Conservation (phyloP, 495 filamentous ascomycete species). For the Xylaria telfairii region DNA sequence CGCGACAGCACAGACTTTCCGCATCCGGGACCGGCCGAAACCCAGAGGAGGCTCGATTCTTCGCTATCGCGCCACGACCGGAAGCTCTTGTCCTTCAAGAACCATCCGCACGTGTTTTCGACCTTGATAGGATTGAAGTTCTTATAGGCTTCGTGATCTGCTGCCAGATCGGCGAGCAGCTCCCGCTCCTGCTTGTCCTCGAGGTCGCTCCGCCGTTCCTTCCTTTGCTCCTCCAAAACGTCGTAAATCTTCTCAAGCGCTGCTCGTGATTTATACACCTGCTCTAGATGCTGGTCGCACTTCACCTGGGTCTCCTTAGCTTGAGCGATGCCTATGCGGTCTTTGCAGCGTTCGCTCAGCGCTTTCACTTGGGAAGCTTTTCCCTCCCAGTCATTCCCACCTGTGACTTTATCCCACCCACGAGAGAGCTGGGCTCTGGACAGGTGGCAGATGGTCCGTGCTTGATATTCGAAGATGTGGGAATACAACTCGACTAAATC, state of each 20-base stretch:
- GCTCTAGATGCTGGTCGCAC: slow-evolving; percentile 25
- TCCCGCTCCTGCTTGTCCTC: neutral
- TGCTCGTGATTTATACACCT: slow-evolving; percentile 31
- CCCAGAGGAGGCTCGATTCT: slow-evolving; percentile 44
- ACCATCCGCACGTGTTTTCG: slow-evolving; percentile 44
- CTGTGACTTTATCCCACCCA: slow-evolving; percentile 34
- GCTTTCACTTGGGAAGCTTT: slow-evolving; percentile 30
- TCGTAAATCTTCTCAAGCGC: slow-evolving; percentile 27
- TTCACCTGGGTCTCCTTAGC: slow-evolving; percentile 25
- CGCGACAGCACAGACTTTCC: slow-evolving; percentile 51
- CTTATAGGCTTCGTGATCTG: neutral
- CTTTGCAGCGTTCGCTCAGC: slow-evolving; percentile 25
- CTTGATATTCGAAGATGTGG: slow-evolving; percentile 44
- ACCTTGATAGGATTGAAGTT: neutral
- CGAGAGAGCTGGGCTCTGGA: slow-evolving; percentile 37
- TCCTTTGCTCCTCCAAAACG: slow-evolving; percentile 22
- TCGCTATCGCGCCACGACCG: slow-evolving; percentile 37
- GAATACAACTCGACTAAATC: slow-evolving; percentile 38
- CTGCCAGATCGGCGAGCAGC: slow-evolving; percentile 2
- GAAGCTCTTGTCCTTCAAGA: slow-evolving; percentile 40
- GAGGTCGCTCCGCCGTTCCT: slow-evolving; percentile 20
- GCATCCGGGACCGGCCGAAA: slow-evolving; percentile 50
- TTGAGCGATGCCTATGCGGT: neutral
- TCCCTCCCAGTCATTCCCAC: slow-evolving; percentile 29
- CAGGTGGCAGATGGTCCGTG: slow-evolving; percentile 41